These are phyloP conservation scores for Cordyceps militaris DNA, from an alignment of 2,329 filamentous ascomycete genomes.

Conservation along the genomic window DNA sequence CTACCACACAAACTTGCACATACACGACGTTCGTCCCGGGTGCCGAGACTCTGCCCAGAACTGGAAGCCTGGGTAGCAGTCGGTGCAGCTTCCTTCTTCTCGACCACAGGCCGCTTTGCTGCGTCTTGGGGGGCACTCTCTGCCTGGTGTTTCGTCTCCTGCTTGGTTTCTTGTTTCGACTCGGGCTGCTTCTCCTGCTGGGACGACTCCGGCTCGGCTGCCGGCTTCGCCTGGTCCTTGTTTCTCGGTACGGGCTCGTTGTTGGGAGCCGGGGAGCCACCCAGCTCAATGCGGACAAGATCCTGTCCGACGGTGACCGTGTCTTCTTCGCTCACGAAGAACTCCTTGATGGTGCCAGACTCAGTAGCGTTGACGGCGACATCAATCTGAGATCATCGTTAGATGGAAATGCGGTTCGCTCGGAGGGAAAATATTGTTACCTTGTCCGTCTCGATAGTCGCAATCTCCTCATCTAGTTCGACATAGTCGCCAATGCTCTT, in stretches of 20 bases:
- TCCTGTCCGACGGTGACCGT: slow-evolving; percentile 94
- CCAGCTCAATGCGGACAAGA: slow-evolving; percentile 76
- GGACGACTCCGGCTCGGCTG: slow-evolving; percentile 16
- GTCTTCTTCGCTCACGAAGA: slow-evolving; percentile 87
- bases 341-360: slow-evolving; percentile 84
- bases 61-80: slow-evolving; percentile 7
- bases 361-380: slow-evolving; percentile 92
- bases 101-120: slow-evolving; percentile 1
- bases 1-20: slow-evolving; percentile 26
- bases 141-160: slow-evolving; percentile 28
- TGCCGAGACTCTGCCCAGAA: slow-evolving; percentile 47
- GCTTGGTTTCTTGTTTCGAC: slow-evolving; percentile 19
- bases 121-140: slow-evolving; percentile 10
- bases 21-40: slow-evolving; percentile 82
- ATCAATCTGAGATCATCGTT: slow-evolving; percentile 62
- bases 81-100: slow-evolving; percentile 23
- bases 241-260: slow-evolving; percentile 34
- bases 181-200: slow-evolving; percentile 22
- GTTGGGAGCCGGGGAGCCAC: slow-evolving; percentile 42
- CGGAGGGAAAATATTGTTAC: slow-evolving; percentile 35
- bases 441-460: slow-evolving; percentile 99
- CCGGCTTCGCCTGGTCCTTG: slow-evolving; percentile 19
- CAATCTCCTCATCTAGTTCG: slow-evolving; percentile 94
- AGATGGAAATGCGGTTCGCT: not conserved
- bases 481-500: slow-evolving; percentile 92